Evolutionary conservation across 1,284 basidiomycete species (phyloP).

Genomic region (Fomitiporia mediterranea): DNA sequence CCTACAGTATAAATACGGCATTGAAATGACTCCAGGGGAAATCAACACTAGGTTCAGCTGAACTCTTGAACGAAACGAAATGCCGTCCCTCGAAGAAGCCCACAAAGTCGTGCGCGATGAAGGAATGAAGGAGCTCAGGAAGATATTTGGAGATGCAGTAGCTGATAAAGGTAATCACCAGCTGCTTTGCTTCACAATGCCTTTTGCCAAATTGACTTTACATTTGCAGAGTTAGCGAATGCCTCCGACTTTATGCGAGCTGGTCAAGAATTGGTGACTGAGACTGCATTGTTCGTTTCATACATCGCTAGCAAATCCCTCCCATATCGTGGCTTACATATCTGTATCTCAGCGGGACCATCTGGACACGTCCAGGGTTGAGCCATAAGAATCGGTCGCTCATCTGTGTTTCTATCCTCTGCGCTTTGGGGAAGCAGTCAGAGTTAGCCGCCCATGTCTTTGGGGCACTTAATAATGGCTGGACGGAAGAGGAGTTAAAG

Average conservation of each 20-base stretch:
- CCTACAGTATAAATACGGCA: too few relatives aligned
- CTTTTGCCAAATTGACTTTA: neutral
- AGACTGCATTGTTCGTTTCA: slow-evolving; percentile 14
- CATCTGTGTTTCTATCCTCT: slow-evolving; percentile 12
- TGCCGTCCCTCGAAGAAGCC: too few relatives aligned
- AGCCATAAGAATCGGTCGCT: slow-evolving; percentile 17
- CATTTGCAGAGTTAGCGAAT: slow-evolving; percentile 2
- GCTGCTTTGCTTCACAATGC: too few relatives aligned
- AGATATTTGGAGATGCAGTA: too few relatives aligned
- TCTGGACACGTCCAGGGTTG: slow-evolving; percentile 19
- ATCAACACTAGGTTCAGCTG: too few relatives aligned
- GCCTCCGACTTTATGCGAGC: slow-evolving; percentile 18
- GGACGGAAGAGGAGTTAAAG: slow-evolving; percentile 19
- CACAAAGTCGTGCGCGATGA: too few relatives aligned
- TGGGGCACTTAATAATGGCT: slow-evolving; percentile 18
- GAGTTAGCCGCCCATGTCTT: slow-evolving; percentile 17
- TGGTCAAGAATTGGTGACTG: slow-evolving; percentile 18
- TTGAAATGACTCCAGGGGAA: too few relatives aligned
- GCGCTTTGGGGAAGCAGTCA: slow-evolving; percentile 15
- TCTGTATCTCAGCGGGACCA: slow-evolving; percentile 14
- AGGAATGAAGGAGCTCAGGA: too few relatives aligned
- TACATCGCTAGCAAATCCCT: neutral
- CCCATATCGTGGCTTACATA: neutral
- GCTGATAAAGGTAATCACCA: too few relatives aligned
- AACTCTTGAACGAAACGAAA: too few relatives aligned